Conservation (phyloP, 108 stramenopile species). For the Fragilariopsis cylindrus region DNA sequence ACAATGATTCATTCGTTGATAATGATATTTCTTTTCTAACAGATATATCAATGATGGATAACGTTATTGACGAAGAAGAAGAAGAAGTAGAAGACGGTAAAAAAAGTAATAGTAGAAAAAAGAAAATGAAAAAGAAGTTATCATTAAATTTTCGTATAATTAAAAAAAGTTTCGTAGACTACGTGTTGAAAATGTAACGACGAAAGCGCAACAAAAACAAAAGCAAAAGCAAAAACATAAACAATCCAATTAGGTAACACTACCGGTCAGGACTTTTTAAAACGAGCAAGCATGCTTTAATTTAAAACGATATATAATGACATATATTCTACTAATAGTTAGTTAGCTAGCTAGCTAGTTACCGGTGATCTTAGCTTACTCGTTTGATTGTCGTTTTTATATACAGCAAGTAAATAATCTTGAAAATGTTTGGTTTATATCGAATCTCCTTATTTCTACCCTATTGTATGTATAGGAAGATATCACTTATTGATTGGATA, state of each 20-base stretch:
- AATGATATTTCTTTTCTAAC: constrained; percentile 4
- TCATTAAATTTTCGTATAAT: neutral
- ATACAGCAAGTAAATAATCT: no score
- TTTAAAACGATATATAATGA: neutral
- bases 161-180: neutral
- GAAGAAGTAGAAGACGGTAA: neutral
- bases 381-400: no score
- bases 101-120: neutral
- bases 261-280: neutral
- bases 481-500: no score
- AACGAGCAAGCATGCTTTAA: neutral
- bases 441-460: no score
- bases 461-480: no score
- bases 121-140: neutral
- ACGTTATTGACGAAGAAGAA: neutral
- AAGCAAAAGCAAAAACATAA: no score
- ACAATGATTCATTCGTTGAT: neutral
- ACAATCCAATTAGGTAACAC: no score
- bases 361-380: no score
- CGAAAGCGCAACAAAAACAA: neutral
- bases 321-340: no score
- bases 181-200: neutral
- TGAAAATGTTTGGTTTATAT: no score
- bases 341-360: no score
- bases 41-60: constrained; percentile 1